phyloP scores from a whole-genome alignment of 1,284 basidiomycete species.

The Abortiporus biennis region DNA sequence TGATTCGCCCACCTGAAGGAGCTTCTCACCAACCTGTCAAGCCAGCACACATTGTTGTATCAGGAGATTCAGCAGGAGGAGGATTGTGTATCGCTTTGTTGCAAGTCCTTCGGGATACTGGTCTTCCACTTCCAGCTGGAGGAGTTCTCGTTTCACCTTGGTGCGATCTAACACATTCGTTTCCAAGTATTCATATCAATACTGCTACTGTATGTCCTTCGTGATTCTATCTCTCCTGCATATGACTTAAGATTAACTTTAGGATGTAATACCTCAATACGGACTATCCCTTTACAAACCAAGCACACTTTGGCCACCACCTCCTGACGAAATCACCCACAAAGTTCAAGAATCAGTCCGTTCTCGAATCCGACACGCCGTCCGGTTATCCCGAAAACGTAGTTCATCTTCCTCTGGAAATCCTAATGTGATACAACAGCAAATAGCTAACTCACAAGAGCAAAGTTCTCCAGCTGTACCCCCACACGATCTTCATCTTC shows the following conservation, averaged over 20 bases:
- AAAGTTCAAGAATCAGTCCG: constrained; percentile 60
- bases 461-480: constrained; percentile 1
- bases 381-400: constrained; percentile 23
- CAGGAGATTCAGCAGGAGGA: constrained; percentile 94
- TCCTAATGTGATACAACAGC: too few species aligned
- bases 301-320: constrained; percentile 88
- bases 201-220: constrained; percentile 61
- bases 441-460: not conserved
- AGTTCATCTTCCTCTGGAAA: not conserved
- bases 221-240: not conserved
- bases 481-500: constrained; percentile 8
- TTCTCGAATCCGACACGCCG: constrained; percentile 54
- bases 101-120: constrained; percentile 87
- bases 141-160: constrained; percentile 84
- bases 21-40: constrained; percentile 75
- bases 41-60: constrained; percentile 79
- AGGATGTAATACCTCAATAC: constrained; percentile 72
- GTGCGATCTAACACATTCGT: constrained; percentile 94
- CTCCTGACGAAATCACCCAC: constrained; percentile 64
- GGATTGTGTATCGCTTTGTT: constrained; percentile 82
- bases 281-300: constrained; percentile 78
- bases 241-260: constrained; percentile 5
- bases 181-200: constrained; percentile 84
- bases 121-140: constrained; percentile 80
- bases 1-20: constrained; percentile 57